These are phyloP conservation scores for Akanthomyces muscarius DNA, from an alignment of 2,329 filamentous ascomycete genomes.

Conservation along the genomic window DNA sequence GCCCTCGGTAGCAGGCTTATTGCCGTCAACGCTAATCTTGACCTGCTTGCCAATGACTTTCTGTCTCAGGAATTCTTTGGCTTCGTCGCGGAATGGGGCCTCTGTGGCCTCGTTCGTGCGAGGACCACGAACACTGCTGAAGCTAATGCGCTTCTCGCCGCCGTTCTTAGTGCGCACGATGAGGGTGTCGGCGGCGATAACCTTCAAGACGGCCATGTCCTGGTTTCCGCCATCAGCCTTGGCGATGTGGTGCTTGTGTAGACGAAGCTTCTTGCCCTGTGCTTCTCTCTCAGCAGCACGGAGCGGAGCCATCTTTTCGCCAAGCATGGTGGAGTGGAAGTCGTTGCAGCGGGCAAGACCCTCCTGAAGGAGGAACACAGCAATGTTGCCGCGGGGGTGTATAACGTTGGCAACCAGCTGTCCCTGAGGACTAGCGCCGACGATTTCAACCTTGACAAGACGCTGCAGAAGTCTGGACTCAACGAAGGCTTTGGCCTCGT, in stretches of 20 bases:
- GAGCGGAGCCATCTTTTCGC: constrained; percentile 79
- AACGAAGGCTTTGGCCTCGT: constrained; percentile 84
- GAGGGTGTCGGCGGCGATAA: constrained; percentile 85
- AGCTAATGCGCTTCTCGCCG: constrained; percentile 80
- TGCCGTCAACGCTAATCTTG: constrained; percentile 81
- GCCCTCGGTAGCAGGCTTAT: constrained; percentile 81
- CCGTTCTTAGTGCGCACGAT: constrained; percentile 82
- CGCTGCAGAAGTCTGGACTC: constrained; percentile 84
- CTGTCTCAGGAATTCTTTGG: constrained; percentile 94
- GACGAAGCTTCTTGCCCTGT: constrained; percentile 67
- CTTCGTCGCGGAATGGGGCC: constrained; percentile 82
- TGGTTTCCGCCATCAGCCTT: constrained; percentile 63
- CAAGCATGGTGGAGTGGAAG: constrained; percentile 90
- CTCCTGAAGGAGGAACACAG: constrained; percentile 82
- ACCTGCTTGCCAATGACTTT: constrained; percentile 95
- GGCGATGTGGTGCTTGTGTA: constrained; percentile 78
- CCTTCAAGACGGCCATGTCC: constrained; percentile 79
- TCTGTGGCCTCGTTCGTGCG: constrained; percentile 83
- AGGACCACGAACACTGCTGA: constrained; percentile 93
- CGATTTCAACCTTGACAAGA: constrained; percentile 73
- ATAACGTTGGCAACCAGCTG: constrained; percentile 84
- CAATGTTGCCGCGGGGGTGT: constrained; percentile 89
- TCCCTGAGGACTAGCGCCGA: constrained; percentile 84
- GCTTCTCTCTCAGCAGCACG: constrained; percentile 84
- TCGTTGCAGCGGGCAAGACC: constrained; percentile 91